Conservation (phyloP, 306 rosid species). For the Rosa lucieae region DNA sequence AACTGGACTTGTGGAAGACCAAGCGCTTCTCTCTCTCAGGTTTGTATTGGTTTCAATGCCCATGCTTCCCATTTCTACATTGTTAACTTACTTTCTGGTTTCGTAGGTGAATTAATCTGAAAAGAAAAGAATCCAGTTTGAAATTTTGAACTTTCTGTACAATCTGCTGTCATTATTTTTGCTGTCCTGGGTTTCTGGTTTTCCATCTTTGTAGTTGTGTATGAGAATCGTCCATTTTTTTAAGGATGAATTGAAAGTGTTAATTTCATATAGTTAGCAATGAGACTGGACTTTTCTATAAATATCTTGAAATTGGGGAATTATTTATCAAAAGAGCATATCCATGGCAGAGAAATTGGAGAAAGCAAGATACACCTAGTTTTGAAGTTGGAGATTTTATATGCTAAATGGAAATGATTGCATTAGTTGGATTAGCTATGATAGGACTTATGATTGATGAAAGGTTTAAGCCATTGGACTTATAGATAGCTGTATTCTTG, state of each 20-base stretch:
- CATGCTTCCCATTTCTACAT: no score
- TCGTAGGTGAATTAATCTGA: background rate
- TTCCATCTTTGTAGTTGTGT: background rate
- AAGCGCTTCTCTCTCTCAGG: slow-evolving; percentile 17
- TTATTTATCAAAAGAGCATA: no score
- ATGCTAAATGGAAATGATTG: background rate
- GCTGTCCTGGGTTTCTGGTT: background rate
- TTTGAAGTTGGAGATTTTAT: background rate
- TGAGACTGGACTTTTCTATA: background rate
- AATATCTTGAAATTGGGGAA: background rate
- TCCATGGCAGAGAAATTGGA: background rate
- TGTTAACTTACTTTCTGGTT: background rate
- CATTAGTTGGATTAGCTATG: no score
- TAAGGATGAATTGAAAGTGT: background rate
- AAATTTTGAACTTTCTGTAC: background rate
- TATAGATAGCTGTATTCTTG: background rate
- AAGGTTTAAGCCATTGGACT: background rate
- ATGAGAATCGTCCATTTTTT: background rate
- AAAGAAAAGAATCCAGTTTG: background rate
- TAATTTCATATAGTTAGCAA: background rate
- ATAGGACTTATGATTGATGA: background rate
- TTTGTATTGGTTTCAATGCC: background rate
- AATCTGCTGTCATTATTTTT: background rate
- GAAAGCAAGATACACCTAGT: background rate
- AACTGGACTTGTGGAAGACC: slow-evolving; percentile 1